These are phyloP conservation scores for Hexamita inflata DNA, from an alignment of 208 protist genomes.

Conservation along the genomic window DNA sequence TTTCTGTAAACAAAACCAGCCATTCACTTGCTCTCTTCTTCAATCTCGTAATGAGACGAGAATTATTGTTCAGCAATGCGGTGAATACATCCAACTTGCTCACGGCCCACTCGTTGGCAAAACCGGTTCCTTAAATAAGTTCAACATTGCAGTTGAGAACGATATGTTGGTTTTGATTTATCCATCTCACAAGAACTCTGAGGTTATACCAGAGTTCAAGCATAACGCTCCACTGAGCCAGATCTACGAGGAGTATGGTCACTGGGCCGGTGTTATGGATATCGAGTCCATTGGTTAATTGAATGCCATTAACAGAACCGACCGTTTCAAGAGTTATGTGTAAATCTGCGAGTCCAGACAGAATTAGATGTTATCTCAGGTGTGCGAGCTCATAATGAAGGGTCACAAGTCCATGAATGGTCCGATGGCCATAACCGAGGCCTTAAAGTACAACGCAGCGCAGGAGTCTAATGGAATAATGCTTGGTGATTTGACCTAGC, in stretches of 20 bases:
- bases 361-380: not conserved
- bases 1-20: not conserved
- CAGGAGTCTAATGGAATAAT: too few species aligned
- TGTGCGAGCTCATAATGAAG: not conserved
- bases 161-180: slow-evolving; percentile 30
- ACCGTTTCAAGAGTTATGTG: not conserved
- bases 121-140: slow-evolving; percentile 23
- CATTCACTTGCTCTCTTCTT: not conserved
- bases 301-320: not conserved
- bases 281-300: slow-evolving; percentile 6
- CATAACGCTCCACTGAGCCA: slow-evolving; percentile 22
- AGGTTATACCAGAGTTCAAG: slow-evolving; percentile 12
- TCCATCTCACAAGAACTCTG: slow-evolving; percentile 1
- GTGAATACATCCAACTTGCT: slow-evolving; percentile 29
- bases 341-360: slow-evolving; percentile 13
- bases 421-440: too few species aligned
- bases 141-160: slow-evolving; percentile 14
- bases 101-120: slow-evolving; percentile 13
- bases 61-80: slow-evolving; percentile 11
- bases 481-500: too few species aligned
- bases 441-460: too few species aligned
- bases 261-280: slow-evolving; percentile 11
- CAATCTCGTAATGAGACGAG: slow-evolving; percentile 16
- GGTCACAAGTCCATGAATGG: not conserved
- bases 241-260: slow-evolving; percentile 12